phyloP scores from a whole-genome alignment of 108 stramenopile genomes.

The Nitzschia palea region DNA sequence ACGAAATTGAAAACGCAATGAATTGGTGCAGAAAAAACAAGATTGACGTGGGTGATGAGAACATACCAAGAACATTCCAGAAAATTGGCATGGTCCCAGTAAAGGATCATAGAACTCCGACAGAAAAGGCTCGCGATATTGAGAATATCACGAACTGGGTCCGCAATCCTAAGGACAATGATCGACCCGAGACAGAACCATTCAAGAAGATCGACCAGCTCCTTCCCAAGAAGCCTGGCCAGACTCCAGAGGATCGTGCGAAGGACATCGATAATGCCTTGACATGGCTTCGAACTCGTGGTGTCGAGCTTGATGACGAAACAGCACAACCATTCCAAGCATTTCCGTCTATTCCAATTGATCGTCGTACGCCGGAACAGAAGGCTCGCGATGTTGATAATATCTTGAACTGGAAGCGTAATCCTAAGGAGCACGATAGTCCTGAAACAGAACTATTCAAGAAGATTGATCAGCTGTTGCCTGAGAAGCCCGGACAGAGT shows the following conservation, averaged over 20 bases:
- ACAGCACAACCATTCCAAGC: constrained; percentile 6
- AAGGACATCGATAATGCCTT: constrained; percentile 40
- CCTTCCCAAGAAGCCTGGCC: constrained; percentile 19
- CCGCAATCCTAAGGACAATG: constrained; percentile 5
- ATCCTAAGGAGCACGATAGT: background rate
- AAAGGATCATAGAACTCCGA: constrained; percentile 3
- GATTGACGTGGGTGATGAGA: background rate
- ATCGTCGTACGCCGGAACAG: constrained; percentile 22
- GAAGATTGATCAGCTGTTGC: constrained; percentile 26
- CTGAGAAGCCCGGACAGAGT: constrained; percentile 19
- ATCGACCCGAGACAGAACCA: background rate
- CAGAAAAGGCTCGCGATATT: constrained; percentile 15
- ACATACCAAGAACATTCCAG: constrained; percentile 7
- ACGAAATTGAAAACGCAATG: constrained; percentile 2
- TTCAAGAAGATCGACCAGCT: constrained; percentile 20
- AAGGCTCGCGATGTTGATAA: constrained; percentile 7
- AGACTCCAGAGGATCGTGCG: constrained; percentile 23
- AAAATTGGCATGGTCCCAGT: constrained; percentile 5
- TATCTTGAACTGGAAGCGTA: constrained; percentile 21
- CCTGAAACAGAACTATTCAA: constrained; percentile 20
- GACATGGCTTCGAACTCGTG: constrained; percentile 36
- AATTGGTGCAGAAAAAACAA: constrained; percentile 29
- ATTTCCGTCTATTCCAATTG: constrained; percentile 19
- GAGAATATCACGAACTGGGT: constrained; percentile 26
- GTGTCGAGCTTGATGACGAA: constrained; percentile 20